Evolutionary conservation across 1,284 basidiomycete species (phyloP).

Genomic region (Veloporphyrellus conicus): DNA sequence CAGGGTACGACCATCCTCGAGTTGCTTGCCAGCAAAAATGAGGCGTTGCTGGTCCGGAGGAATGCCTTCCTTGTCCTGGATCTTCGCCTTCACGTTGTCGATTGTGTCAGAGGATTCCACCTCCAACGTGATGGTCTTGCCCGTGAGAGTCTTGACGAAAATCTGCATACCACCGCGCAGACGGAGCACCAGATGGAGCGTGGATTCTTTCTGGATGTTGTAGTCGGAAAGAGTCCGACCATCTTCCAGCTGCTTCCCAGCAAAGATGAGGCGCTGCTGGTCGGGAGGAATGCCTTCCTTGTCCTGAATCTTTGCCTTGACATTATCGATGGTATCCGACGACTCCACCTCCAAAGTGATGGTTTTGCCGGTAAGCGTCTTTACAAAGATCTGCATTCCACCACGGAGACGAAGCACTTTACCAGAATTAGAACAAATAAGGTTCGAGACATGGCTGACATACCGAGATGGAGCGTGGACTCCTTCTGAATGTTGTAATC

Average conservation of each 20-base stretch:
- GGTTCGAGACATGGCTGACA: not conserved
- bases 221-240: constrained; percentile 75
- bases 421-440: constrained; percentile 1
- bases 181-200: constrained; percentile 54
- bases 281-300: constrained; percentile 84
- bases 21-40: constrained; percentile 75
- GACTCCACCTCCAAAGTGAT: constrained; percentile 88
- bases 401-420: constrained; percentile 63
- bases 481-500: constrained; percentile 79
- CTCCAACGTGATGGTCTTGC: constrained; percentile 78
- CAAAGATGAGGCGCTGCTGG: constrained; percentile 80
- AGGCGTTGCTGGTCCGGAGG: constrained; percentile 72
- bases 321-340: constrained; percentile 86
- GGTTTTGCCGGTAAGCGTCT: constrained; percentile 77
- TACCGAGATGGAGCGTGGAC: constrained; percentile 61
- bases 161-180: constrained; percentile 60
- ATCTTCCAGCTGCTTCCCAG: constrained; percentile 77
- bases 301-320: constrained; percentile 82
- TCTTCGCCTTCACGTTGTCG: constrained; percentile 70
- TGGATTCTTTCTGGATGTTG: constrained; percentile 74
- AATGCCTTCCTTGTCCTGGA: constrained; percentile 75
- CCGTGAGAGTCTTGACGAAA: constrained; percentile 69
- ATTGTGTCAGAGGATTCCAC: constrained; percentile 75
- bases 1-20: constrained; percentile 65
- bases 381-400: constrained; percentile 74